These are phyloP conservation scores for Gyrodon lividus DNA, from an alignment of 768 basidiomycete genomes.

Conservation along the genomic window DNA sequence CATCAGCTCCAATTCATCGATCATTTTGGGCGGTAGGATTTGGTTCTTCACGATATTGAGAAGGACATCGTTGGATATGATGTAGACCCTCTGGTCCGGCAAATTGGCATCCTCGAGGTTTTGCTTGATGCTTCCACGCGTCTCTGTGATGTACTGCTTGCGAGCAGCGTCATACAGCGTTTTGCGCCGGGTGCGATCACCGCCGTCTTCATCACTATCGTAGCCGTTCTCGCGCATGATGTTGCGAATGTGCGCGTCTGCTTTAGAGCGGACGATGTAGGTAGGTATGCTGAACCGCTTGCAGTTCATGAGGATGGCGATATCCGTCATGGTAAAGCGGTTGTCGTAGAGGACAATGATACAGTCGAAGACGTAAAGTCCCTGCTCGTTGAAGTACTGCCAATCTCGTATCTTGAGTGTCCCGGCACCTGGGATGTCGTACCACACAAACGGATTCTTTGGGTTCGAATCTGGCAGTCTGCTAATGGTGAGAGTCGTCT, in stretches of 20 bases:
- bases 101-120: slow-evolving; percentile 25
- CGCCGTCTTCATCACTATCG: slow-evolving; percentile 17
- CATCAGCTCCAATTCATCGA: slow-evolving; percentile 25
- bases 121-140: slow-evolving; percentile 13
- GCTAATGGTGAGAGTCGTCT: slow-evolving; percentile 16
- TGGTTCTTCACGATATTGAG: slow-evolving; percentile 16
- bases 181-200: slow-evolving; percentile 10
- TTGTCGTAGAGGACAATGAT: slow-evolving; percentile 23
- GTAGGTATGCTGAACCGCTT: slow-evolving; percentile 18
- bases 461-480: slow-evolving; percentile 17
- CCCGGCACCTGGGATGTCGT: slow-evolving; percentile 23
- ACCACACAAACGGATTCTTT: slow-evolving; percentile 19
- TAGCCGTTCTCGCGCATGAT: slow-evolving; percentile 19
- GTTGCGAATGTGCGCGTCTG: slow-evolving; percentile 22
- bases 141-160: slow-evolving; percentile 15
- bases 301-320: slow-evolving; percentile 18
- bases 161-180: slow-evolving; percentile 11
- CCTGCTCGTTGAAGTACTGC: slow-evolving; percentile 24
- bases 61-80: slow-evolving; percentile 23
- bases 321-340: slow-evolving; percentile 22
- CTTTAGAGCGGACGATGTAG: slow-evolving; percentile 23
- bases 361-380: slow-evolving; percentile 26
- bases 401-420: slow-evolving; percentile 18
- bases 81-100: slow-evolving; percentile 27
- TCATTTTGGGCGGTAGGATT: slow-evolving; percentile 13